Conservation (phyloP, 257 asterid genomes). For the Dorcoceras hygrometricum region DNA sequence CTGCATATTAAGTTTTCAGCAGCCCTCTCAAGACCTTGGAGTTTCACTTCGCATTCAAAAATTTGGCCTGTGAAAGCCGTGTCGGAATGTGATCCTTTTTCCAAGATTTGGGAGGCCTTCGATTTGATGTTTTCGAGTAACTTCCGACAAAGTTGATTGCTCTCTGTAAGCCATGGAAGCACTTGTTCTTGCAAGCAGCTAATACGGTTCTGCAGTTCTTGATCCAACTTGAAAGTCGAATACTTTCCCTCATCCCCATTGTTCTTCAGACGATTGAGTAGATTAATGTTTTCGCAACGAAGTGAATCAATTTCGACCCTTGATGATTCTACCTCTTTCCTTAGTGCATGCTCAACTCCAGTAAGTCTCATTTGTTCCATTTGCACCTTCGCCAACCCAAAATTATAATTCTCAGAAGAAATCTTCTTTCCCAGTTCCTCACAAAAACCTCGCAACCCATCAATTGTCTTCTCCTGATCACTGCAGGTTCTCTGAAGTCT, state of each 20-base stretch:
- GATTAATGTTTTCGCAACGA: constrained; percentile 78
- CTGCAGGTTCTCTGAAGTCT: constrained; percentile 78
- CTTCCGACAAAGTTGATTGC: constrained; percentile 68
- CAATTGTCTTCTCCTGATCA: constrained; percentile 92
- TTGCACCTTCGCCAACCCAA: constrained; percentile 56
- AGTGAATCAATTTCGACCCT: constrained; percentile 72
- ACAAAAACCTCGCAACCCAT: constrained; percentile 71
- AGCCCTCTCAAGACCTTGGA: constrained; percentile 80
- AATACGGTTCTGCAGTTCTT: constrained; percentile 66
- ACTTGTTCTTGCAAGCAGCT: constrained; percentile 73
- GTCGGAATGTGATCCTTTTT: constrained; percentile 30
- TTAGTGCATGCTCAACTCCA: constrained; percentile 76
- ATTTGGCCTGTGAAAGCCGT: constrained; percentile 52
- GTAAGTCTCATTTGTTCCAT: constrained; percentile 80
- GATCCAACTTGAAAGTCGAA: constrained; percentile 78
- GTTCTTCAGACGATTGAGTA: constrained; percentile 69
- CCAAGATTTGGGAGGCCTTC: constrained; percentile 33
- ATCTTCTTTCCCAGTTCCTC: constrained; percentile 69
- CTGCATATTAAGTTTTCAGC: constrained; percentile 59
- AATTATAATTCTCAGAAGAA: constrained; percentile 45
- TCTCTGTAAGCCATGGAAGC: constrained; percentile 62
- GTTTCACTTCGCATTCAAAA: constrained; percentile 81
- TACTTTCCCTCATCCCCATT: constrained; percentile 57
- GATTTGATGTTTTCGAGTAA: constrained; percentile 58
- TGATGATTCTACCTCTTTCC: constrained; percentile 87